Base-by-base conservation (phyloP, 2,329 filamentous ascomycete species). In the Lizonia empirigonia region DNA sequence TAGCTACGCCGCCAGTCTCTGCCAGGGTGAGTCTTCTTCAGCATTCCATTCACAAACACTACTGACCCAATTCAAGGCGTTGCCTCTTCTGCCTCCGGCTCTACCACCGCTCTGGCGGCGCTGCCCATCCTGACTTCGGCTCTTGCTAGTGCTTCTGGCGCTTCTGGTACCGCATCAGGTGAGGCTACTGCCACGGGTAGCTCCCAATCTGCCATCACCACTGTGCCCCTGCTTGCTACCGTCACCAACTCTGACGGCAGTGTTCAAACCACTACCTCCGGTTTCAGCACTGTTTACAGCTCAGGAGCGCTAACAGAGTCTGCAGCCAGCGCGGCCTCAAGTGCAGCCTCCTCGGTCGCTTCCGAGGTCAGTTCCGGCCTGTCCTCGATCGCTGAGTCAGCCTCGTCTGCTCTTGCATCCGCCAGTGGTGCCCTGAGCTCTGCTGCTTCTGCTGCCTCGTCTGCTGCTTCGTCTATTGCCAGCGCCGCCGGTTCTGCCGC, bases 1-100 rank as follows among this genome's bases (percentile, higher is more conserved):
- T 40, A 26, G 62, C 34, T 75, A 62, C 54, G 74, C 73, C 27
- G 58, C 58, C 29, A 47, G 48, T 42, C 69, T 66, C 61, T 76
- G 73, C 56, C 37, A 45, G 15, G 47, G 72, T 72, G 44, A 61
- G 69, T 56, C 13, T 22, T 15, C 8, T 35, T 22, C 36, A 48
- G 24, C 52, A 39, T 38, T 13, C 13, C 20, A 13, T 23, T 15
- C 12, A 22, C 9, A 6, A 23, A 5, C 30, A 16, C n/a, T 24
- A 13, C 49, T 52, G 27, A 52, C 30, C 19, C 18, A 8, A 27
- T 12, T 23, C 22, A 27, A 52, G 49, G 18, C 6, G 49, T 52
- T 4, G 37, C 12, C 9, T 52, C 49, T 8, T 22, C 42, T 16
- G 37, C 26, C 18, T 10, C 16, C 16, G 35, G 22, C 8, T 27